These are phyloP conservation scores for Epichloe uncinata DNA, from an alignment of 2,329 filamentous ascomycete species.

Conservation along the genomic window DNA sequence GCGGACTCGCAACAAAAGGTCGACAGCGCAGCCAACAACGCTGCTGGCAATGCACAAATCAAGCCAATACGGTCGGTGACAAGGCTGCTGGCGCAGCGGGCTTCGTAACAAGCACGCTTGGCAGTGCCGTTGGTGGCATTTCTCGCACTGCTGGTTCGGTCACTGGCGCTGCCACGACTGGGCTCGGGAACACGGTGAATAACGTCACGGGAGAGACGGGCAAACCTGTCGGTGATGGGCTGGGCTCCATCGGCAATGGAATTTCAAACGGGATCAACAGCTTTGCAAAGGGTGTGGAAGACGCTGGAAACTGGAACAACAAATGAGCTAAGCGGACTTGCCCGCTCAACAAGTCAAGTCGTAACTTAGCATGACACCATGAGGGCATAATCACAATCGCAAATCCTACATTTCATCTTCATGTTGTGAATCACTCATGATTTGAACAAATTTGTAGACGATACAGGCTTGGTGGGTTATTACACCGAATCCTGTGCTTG, in stretches of 20 bases:
- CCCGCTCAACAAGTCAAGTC: neutral
- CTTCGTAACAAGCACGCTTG: constrained; percentile 26
- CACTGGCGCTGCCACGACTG: constrained; percentile 39
- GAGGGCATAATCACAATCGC: neutral
- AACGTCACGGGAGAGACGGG: constrained; percentile 40
- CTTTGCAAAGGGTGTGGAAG: constrained; percentile 40
- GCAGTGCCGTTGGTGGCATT: constrained; percentile 28
- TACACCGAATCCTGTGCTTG: neutral
- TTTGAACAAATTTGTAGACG: too few relatives aligned
- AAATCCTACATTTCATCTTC: too few relatives aligned
- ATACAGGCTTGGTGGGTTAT: neutral
- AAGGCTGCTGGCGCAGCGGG: constrained; percentile 22
- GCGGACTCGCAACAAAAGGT: constrained; percentile 1
- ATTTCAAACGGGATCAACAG: constrained; percentile 35
- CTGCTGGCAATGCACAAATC: constrained; percentile 6
- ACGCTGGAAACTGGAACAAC: constrained; percentile 44
- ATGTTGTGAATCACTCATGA: too few relatives aligned
- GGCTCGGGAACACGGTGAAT: constrained; percentile 41
- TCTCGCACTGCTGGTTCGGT: constrained; percentile 27
- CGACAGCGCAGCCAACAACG: constrained; percentile 3
- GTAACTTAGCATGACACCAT: neutral
- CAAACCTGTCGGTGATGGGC: constrained; percentile 40
- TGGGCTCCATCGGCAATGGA: constrained; percentile 39
- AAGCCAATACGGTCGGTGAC: constrained; percentile 14
- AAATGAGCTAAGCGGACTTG: constrained; percentile 2